Percentiles rank a stretch among this genome's conserved stretches.
Evolutionary conservation across 495 filamentous ascomycete genomes (phyloP).

Genomic region (Annulohypoxylon moriforme): DNA sequence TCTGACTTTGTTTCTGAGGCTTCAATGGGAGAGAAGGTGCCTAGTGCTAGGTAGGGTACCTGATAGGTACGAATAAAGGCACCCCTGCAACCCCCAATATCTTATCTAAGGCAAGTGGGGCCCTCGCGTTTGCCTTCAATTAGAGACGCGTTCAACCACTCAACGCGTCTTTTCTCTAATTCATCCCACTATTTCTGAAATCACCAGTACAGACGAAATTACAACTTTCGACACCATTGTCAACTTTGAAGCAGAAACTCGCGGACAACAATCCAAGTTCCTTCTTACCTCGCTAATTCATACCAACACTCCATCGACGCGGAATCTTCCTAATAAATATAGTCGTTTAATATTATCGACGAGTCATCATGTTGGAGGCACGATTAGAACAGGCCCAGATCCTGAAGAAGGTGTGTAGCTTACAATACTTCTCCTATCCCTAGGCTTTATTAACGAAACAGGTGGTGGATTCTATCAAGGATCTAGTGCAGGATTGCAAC

Average conservation of each 20-base stretch:
- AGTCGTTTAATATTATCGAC: conserved; percentile 1
- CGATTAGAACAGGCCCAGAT: conserved; percentile 92
- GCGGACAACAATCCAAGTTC: neutral
- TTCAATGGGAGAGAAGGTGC: neutral
- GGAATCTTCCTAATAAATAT: neutral
- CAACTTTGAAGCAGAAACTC: neutral
- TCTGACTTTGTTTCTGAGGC: neutral
- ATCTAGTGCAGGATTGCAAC: conserved; percentile 99
- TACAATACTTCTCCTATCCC: neutral
- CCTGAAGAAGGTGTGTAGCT: conserved; percentile 84
- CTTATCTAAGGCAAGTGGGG: conserved; percentile 29
- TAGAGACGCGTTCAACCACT: conserved; percentile 42
- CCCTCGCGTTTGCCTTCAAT: conserved; percentile 37
- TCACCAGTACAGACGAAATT: conserved; percentile 18
- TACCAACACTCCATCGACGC: neutral
- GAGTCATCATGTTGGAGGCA: conserved; percentile 84
- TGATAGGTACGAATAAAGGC: too few species aligned
- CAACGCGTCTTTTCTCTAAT: conserved; percentile 43
- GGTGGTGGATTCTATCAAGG: conserved; percentile 99
- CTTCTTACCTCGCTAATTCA: conserved; percentile 8
- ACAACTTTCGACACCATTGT: conserved; percentile 12
- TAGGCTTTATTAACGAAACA: conserved; percentile 50
- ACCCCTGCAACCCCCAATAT: conserved; percentile 10
- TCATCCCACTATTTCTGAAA: conserved; percentile 41
- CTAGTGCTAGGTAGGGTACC: neutral